Percentiles rank a stretch among this genome's conserved stretches.
These are phyloP conservation scores for Pestalotiopsis sp. DNA, from an alignment of 2,329 filamentous ascomycete species.

Conservation along the genomic window DNA sequence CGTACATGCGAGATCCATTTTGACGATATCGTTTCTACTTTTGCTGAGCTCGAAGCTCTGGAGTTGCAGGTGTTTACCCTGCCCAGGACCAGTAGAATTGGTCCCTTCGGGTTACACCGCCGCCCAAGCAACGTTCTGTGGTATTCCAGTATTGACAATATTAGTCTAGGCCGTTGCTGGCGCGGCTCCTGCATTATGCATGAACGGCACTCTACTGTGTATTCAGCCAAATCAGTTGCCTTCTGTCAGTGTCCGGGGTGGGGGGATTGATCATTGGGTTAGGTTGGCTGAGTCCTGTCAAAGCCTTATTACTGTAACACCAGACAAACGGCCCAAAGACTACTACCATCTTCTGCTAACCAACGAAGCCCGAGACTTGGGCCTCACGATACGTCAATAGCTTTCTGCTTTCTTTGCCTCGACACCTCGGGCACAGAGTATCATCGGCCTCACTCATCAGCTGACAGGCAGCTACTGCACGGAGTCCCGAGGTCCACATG, in stretches of 20 bases:
- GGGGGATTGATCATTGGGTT: background rate
- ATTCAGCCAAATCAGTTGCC: background rate
- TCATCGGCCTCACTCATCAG: background rate
- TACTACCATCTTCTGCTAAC: background rate
- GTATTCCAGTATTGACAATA: background rate
- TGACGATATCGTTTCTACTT: background rate
- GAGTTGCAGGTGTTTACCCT: background rate
- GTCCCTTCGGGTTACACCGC: background rate
- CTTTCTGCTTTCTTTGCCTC: background rate
- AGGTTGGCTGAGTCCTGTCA: background rate
- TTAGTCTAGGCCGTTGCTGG: background rate
- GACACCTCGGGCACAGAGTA: background rate
- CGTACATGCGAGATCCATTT: background rate
- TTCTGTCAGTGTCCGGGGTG: background rate
- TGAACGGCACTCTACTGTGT: background rate
- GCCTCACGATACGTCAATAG: background rate
- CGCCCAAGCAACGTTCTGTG: background rate
- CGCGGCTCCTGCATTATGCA: constrained; percentile 13
- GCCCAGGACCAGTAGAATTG: background rate
- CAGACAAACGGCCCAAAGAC: background rate
- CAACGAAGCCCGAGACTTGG: background rate
- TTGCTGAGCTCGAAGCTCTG: background rate
- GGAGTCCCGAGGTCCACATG: background rate
- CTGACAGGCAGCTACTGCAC: background rate
- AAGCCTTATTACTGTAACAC: background rate